Conservation (phyloP, 768 basidiomycete genomes). For the Agrocybe praecox region DNA sequence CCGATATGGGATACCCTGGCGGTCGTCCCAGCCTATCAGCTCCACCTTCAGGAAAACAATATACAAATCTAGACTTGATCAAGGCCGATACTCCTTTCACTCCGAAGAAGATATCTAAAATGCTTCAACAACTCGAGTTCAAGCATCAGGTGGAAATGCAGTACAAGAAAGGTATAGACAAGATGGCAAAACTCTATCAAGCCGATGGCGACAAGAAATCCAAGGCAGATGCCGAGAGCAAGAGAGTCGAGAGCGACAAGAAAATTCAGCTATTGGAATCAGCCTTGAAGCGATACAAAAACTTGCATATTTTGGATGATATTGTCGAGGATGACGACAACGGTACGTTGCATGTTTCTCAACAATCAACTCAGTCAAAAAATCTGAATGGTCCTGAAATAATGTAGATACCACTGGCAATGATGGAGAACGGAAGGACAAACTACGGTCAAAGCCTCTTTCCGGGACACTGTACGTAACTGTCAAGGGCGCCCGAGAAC, state of each 20-base stretch:
- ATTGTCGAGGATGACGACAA: constrained; percentile 85
- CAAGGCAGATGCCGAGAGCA: constrained; percentile 89
- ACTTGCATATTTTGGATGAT: constrained; percentile 90
- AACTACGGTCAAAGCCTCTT: constrained; percentile 89
- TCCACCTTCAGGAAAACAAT: constrained; percentile 59
- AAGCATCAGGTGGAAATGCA: constrained; percentile 98
- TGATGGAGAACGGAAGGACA: constrained; percentile 89
- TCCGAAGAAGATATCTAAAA: constrained; percentile 93
- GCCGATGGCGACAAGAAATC: constrained; percentile 98
- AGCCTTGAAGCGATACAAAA: constrained; percentile 96
- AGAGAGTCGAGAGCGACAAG: constrained; percentile 92
- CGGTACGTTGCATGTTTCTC: constrained; percentile 38
- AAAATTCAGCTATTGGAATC: constrained; percentile 93
- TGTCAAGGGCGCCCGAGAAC: constrained; percentile 87
- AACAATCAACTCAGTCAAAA: neutral
- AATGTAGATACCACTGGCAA: constrained; percentile 50
- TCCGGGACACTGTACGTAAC: constrained; percentile 92
- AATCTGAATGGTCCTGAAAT: neutral
- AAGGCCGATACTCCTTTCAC: constrained; percentile 97
- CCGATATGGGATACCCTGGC: constrained; percentile 35
- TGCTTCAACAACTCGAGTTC: constrained; percentile 99
- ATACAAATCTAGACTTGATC: constrained; percentile 90
- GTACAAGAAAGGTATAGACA: constrained; percentile 97
- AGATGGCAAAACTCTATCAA: constrained; percentile 97
- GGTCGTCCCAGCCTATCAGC: constrained; percentile 39